Percentiles rank a stretch among this genome's conserved stretches.
These are phyloP conservation scores for Blastocystis sp. DNA, from an alignment of 352 stramenopile species.

Conservation along the genomic window DNA sequence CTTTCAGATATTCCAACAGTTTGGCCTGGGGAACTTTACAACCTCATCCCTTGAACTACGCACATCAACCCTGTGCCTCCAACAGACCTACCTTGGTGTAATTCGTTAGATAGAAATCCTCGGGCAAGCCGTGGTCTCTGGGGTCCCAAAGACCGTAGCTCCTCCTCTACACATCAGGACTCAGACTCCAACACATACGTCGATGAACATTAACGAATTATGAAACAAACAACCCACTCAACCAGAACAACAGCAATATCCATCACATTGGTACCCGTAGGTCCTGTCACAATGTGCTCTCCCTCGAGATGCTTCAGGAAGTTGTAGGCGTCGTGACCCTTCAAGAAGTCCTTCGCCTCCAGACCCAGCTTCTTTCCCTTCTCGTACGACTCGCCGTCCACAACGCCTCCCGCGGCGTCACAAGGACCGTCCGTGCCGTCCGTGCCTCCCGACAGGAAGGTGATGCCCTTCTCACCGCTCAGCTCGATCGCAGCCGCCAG, in stretches of 20 bases:
- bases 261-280: conserved; percentile 61
- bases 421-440: conserved; percentile 72
- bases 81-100: conserved; percentile 64
- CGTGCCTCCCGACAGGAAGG: conserved; percentile 62
- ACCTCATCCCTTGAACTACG: conserved; percentile 80
- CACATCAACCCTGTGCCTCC: neutral
- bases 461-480: conserved; percentile 55
- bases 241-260: conserved; percentile 57
- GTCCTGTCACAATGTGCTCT: conserved; percentile 58
- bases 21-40: conserved; percentile 85
- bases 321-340: conserved; percentile 56
- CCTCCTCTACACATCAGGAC: conserved; percentile 14
- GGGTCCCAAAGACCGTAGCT: conserved; percentile 61
- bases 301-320: conserved; percentile 50
- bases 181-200: neutral
- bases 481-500: conserved; percentile 66
- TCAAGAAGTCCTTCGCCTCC: conserved; percentile 49
- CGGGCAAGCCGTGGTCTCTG: conserved; percentile 65
- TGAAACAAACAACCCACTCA: conserved; percentile 19
- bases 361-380: conserved; percentile 48
- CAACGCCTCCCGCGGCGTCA: conserved; percentile 68
- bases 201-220: conserved; percentile 7
- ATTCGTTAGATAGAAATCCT: conserved; percentile 71
- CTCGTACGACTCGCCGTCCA: conserved; percentile 63
- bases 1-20: conserved; percentile 77